Evolutionary conservation across 2,329 filamentous ascomycete species (phyloP).

Genomic region (Trichoderma guizhouense): DNA sequence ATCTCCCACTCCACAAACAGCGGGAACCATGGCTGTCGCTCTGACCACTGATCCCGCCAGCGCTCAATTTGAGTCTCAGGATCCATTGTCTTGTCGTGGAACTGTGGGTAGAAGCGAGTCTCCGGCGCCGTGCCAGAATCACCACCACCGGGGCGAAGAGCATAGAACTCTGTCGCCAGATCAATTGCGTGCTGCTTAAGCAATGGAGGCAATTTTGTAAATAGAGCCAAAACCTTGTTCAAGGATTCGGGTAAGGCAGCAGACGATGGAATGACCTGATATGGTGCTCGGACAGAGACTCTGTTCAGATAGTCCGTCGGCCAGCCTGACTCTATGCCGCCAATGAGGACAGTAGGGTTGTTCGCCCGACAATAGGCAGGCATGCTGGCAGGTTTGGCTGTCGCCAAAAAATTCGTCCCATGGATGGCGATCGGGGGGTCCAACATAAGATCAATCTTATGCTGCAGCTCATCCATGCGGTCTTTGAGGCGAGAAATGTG

Average conservation of each 20-base stretch:
- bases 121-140: neutral
- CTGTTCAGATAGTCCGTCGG: neutral
- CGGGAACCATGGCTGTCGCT: neutral
- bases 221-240: neutral
- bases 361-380: neutral
- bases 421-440: neutral
- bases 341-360: neutral
- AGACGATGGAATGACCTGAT: neutral
- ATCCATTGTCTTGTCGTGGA: neutral
- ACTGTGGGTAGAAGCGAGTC: neutral
- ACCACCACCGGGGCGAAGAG: neutral
- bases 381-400: neutral
- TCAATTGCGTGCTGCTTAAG: neutral
- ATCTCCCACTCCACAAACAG: neutral
- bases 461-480: neutral
- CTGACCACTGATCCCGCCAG: neutral
- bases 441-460: neutral
- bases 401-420: neutral
- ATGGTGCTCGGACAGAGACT: neutral
- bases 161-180: neutral
- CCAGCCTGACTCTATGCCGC: neutral
- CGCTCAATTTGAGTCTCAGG: neutral
- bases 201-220: neutral
- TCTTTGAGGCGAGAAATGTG: neutral
- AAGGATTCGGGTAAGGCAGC: neutral